Percentiles rank a stretch among this genome's conserved stretches.
phyloP scores from a whole-genome alignment of 129 eudicot genomes.

The Glebionis coronaria region DNA sequence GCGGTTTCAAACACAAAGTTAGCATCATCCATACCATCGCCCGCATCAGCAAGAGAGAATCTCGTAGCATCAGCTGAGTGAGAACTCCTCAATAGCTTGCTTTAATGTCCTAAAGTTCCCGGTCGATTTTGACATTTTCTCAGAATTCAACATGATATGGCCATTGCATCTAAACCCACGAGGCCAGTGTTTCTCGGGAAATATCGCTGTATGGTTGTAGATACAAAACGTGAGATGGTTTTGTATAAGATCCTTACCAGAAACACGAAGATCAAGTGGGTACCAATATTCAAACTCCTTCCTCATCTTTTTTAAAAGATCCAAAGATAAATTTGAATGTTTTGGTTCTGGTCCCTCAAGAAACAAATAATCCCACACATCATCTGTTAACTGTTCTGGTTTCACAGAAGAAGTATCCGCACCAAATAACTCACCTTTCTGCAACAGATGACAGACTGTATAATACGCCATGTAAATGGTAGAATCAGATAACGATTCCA shows the following conservation, averaged over 20 bases:
- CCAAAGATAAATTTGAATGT: constrained; percentile 39
- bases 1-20: constrained; percentile 90
- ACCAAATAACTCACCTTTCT: constrained; percentile 70
- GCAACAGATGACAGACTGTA: constrained; percentile 68
- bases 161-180: constrained; percentile 82
- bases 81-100: constrained; percentile 78
- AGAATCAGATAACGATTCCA: constrained; percentile 85
- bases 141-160: constrained; percentile 75
- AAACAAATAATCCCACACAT: constrained; percentile 77
- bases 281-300: constrained; percentile 84
- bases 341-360: constrained; percentile 58
- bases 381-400: constrained; percentile 74
- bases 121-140: constrained; percentile 86
- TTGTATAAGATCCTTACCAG: constrained; percentile 85
- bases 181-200: constrained; percentile 79
- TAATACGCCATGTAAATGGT: constrained; percentile 88
- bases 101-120: constrained; percentile 80
- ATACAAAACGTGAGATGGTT: constrained; percentile 75
- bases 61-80: constrained; percentile 88
- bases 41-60: constrained; percentile 87
- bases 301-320: constrained; percentile 62
- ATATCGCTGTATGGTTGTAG: constrained; percentile 70
- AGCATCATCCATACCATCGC: constrained; percentile 89
- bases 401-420: constrained; percentile 40
- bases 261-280: constrained; percentile 77